Evolutionary conservation across 129 eudicot genomes (phyloP).

Genomic region (Logfia minima): DNA sequence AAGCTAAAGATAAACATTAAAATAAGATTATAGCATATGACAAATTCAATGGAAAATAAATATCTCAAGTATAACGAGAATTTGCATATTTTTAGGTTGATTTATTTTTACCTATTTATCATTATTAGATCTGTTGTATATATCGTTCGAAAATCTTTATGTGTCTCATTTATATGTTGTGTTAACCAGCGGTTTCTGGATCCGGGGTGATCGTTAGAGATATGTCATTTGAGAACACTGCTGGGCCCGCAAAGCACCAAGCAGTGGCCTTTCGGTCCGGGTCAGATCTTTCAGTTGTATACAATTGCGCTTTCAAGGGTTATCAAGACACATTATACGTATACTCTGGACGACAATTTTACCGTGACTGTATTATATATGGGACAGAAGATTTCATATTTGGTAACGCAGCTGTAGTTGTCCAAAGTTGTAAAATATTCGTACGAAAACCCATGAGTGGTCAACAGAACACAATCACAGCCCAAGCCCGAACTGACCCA

Average conservation of each 20-base stretch:
- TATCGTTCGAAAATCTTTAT: not conserved
- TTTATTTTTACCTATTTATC: too few relatives aligned
- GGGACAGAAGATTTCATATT: slow-evolving; percentile 65
- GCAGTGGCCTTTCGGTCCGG: slow-evolving; percentile 66
- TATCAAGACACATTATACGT: slow-evolving; percentile 72
- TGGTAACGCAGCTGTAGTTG: slow-evolving; percentile 45
- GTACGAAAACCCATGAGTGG: slow-evolving; percentile 45
- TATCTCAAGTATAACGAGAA: too few relatives aligned
- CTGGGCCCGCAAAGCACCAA: slow-evolving; percentile 71
- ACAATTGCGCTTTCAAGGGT: slow-evolving; percentile 57
- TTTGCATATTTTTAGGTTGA: too few relatives aligned
- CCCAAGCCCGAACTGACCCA: slow-evolving; percentile 55
- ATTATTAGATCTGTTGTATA: not conserved
- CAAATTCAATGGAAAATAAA: not conserved
- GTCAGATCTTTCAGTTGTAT: slow-evolving; percentile 57
- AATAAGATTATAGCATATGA: not conserved
- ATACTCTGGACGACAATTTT: slow-evolving; percentile 55
- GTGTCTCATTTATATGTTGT: not conserved
- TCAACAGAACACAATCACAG: slow-evolving; percentile 59
- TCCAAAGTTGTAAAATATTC: slow-evolving; percentile 53
- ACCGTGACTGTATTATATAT: slow-evolving; percentile 57
- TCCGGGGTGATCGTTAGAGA: slow-evolving; percentile 53
- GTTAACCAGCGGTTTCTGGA: slow-evolving; percentile 48
- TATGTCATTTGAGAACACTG: slow-evolving; percentile 69
- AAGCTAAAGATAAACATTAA: not conserved